Conservation (phyloP, 106 monocot genomes). For the Dioscorea alata region DNA sequence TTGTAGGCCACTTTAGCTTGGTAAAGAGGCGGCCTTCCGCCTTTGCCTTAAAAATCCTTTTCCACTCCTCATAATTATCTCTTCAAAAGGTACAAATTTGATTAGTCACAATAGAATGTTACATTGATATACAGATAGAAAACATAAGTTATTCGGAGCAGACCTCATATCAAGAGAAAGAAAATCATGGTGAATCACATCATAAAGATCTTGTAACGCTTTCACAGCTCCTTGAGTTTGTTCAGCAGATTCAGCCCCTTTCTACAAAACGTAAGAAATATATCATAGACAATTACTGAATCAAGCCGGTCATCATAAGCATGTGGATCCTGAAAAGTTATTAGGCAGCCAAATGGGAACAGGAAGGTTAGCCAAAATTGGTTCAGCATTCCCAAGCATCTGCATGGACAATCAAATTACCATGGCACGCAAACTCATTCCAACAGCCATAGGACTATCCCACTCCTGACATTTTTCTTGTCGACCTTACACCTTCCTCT, state of each 20-base stretch:
- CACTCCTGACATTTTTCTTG: too few species aligned
- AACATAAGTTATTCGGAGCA: not conserved
- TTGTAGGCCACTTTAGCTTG: constrained; percentile 75
- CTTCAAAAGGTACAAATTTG: constrained; percentile 22
- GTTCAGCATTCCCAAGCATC: too few species aligned
- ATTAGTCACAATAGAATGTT: not conserved
- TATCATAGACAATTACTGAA: not conserved
- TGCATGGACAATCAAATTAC: too few species aligned
- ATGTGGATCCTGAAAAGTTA: too few species aligned
- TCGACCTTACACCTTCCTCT: too few species aligned
- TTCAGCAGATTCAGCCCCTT: constrained; percentile 49
- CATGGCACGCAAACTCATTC: too few species aligned
- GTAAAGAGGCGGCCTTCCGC: constrained; percentile 82
- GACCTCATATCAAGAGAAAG: constrained; percentile 70
- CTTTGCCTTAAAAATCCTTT: constrained; percentile 45
- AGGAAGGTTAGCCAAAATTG: too few species aligned
- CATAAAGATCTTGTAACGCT: constrained; percentile 93
- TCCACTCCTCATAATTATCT: constrained; percentile 50
- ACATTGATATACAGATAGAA: not conserved
- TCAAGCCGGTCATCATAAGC: not conserved
- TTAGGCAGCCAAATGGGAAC: too few species aligned
- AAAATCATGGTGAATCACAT: constrained; percentile 81
- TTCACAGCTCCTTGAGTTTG: constrained; percentile 60
- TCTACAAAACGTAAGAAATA: constrained; percentile 28
- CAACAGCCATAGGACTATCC: too few species aligned